These are phyloP conservation scores for Stenogyne calaminthoides DNA, from an alignment of 305 asterid genomes.

Conservation along the genomic window DNA sequence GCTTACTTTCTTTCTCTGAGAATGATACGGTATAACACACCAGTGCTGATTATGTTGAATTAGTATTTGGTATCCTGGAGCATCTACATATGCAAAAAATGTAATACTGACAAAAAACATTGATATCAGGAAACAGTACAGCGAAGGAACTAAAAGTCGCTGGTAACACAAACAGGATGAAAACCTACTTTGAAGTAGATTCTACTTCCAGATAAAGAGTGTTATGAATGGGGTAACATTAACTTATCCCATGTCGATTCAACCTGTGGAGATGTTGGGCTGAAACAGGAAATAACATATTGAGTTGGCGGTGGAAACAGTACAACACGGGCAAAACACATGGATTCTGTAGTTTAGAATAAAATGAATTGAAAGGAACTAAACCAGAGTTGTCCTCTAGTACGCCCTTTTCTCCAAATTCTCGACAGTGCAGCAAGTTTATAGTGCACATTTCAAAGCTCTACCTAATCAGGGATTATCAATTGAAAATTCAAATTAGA, in stretches of 20 bases:
- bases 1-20: constrained; percentile 91
- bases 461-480: constrained; percentile 62
- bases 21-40: constrained; percentile 83
- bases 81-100: constrained; percentile 97
- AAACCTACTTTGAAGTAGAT: constrained; percentile 86
- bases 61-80: constrained; percentile 98
- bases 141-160: constrained; percentile 10
- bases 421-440: constrained; percentile 84
- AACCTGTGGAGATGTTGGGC: constrained; percentile 48
- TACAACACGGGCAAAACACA: constrained; percentile 16
- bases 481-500: constrained; percentile 25
- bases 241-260: constrained; percentile 90
- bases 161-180: constrained; percentile 21
- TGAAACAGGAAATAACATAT: constrained; percentile 28
- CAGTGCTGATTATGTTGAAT: constrained; percentile 97
- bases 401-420: constrained; percentile 90
- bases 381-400: constrained; percentile 93
- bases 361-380: constrained; percentile 16
- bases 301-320: constrained; percentile 23
- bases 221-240: constrained; percentile 94
- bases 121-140: constrained; percentile 34
- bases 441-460: constrained; percentile 86
- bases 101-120: constrained; percentile 76
- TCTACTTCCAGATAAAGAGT: constrained; percentile 89
- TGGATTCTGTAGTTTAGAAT: constrained; percentile 4